A percentile compares a stretch with the other conserved stretches of the same genome.
phyloP scores from a whole-genome alignment of 2,329 filamentous ascomycete species.

The Samsoniella hepiali region DNA sequence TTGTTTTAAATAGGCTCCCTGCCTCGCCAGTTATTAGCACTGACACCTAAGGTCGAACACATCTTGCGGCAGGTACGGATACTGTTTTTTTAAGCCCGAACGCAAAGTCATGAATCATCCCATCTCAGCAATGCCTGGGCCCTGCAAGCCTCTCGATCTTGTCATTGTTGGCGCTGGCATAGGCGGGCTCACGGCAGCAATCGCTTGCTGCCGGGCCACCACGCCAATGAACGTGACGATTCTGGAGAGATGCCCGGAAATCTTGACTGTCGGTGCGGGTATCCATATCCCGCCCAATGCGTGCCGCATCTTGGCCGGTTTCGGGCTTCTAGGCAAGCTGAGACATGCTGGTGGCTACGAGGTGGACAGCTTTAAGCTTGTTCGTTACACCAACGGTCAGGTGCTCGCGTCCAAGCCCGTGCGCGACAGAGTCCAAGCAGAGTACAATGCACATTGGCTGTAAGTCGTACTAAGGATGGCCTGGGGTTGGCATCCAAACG shows the following conservation, averaged over 20 bases:
- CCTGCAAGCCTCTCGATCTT: conserved; percentile 3
- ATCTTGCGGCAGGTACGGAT: too few relatives aligned
- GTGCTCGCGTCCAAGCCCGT: conserved; percentile 13
- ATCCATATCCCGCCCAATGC: conserved; percentile 18
- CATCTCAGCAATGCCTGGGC: too few relatives aligned
- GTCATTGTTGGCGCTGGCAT: background rate
- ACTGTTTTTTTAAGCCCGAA: too few relatives aligned
- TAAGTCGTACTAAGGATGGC: background rate
- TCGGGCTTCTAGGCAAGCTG: conserved; percentile 12
- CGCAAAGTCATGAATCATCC: too few relatives aligned
- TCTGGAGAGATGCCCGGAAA: conserved; percentile 8
- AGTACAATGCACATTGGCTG: conserved; percentile 15
- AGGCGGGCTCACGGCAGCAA: conserved; percentile 12
- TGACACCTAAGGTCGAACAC: too few relatives aligned
- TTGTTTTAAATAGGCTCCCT: too few relatives aligned
- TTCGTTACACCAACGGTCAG: conserved; percentile 6
- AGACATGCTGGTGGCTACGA: conserved; percentile 15
- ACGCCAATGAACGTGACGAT: conserved; percentile 13
- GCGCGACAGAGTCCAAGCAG: background rate
- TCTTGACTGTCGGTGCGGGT: conserved; percentile 14
- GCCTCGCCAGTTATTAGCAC: too few relatives aligned
- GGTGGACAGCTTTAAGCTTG: conserved; percentile 13
- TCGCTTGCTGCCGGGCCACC: conserved; percentile 10
- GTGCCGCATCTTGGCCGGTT: conserved; percentile 11
- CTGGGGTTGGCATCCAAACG: background rate